Evolutionary conservation across 352 stramenopile genomes (phyloP).

Genomic region (Pythium utonaiense): DNA sequence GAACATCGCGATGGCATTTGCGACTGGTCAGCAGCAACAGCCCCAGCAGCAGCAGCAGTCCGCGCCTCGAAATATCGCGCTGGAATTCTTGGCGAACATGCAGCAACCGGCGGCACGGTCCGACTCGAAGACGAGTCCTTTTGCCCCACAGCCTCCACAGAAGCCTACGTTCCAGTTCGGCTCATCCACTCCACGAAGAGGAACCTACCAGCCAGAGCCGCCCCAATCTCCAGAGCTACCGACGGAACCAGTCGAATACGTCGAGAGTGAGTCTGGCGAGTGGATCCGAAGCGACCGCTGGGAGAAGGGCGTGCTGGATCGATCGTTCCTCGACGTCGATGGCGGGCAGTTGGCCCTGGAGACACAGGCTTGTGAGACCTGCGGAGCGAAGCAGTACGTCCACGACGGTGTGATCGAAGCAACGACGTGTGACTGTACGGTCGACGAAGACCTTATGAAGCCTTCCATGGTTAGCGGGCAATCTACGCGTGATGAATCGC

Average conservation of each 20-base stretch:
- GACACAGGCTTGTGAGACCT: constrained; percentile 38
- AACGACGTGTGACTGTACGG: constrained; percentile 39
- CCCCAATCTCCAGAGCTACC: constrained; percentile 17
- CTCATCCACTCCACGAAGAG: background rate
- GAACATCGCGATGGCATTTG: constrained; percentile 16
- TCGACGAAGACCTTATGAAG: constrained; percentile 19
- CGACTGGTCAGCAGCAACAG: background rate
- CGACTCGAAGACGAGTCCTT: background rate
- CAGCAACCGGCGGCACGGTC: background rate
- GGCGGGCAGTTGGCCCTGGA: constrained; percentile 12
- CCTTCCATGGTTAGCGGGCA: constrained; percentile 14
- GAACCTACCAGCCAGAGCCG: constrained; percentile 12
- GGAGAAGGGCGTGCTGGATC: constrained; percentile 19
- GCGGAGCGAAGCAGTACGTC: constrained; percentile 41
- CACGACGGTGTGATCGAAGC: constrained; percentile 38
- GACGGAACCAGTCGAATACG: constrained; percentile 48
- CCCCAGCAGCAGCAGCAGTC: constrained; percentile 3
- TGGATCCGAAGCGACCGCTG: constrained; percentile 48
- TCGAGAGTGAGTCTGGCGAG: constrained; percentile 56
- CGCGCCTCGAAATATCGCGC: constrained; percentile 4
- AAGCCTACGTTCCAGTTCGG: constrained; percentile 1
- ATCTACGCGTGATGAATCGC: constrained; percentile 15
- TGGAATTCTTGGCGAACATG: constrained; percentile 3
- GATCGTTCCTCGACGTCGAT: constrained; percentile 16
- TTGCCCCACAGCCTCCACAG: background rate